A percentile compares a stretch with the other conserved stretches of the same genome.
Evolutionary conservation across 1,284 basidiomycete species (phyloP).

Genomic region (Boletus sp.): DNA sequence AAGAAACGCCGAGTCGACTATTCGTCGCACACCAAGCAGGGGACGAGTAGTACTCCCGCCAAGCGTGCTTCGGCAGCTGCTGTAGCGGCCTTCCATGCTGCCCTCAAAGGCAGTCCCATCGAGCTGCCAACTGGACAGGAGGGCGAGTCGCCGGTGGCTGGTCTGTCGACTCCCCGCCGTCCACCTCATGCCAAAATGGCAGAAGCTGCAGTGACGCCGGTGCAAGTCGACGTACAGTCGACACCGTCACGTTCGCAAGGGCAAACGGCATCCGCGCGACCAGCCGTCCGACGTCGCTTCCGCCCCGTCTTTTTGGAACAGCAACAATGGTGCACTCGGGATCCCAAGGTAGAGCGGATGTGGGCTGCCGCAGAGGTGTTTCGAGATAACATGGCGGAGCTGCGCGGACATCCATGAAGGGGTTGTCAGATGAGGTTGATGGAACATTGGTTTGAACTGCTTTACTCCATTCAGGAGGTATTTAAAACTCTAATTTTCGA

Average conservation of each 20-base stretch:
- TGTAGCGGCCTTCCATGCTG: conserved; percentile 22
- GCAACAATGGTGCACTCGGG: conserved; percentile 29
- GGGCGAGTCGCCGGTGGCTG: conserved; percentile 2
- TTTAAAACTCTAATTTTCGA: too few relatives aligned
- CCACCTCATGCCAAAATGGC: not conserved
- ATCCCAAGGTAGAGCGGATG: conserved; percentile 29
- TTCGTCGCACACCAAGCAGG: conserved; percentile 13
- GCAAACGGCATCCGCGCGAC: conserved; percentile 8
- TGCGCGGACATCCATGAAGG: conserved; percentile 15
- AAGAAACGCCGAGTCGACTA: conserved; percentile 26
- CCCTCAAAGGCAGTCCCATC: conserved; percentile 13
- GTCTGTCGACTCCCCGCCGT: conserved; percentile 28
- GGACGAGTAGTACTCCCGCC: conserved; percentile 2
- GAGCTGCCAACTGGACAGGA: not conserved
- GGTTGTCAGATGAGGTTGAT: not conserved
- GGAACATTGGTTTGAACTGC: too few relatives aligned
- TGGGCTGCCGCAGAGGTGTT: conserved; percentile 22
- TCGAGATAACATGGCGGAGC: conserved; percentile 15
- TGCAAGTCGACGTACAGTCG: conserved; percentile 3
- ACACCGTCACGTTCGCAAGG: conserved; percentile 16
- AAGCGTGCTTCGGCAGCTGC: conserved; percentile 10
- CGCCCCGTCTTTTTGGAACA: conserved; percentile 31
- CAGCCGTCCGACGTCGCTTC: conserved; percentile 20
- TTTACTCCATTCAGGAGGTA: too few relatives aligned
- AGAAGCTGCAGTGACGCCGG: not conserved